Evolutionary conservation across 345 rosid genomes (phyloP).

Genomic region (Linum trigynum): DNA sequence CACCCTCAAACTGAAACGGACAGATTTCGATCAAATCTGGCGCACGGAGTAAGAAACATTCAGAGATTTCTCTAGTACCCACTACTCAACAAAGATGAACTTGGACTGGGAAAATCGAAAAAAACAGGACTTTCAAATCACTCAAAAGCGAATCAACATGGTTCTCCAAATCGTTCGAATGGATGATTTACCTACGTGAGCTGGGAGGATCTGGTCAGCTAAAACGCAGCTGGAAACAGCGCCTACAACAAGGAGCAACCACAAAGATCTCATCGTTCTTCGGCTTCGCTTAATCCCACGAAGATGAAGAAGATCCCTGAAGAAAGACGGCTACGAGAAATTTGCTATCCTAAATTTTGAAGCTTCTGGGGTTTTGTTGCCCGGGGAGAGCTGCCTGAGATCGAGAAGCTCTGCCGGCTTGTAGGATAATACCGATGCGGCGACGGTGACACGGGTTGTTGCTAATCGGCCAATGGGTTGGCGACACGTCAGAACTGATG

Average conservation of each 20-base stretch:
- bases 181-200: slow-evolving; percentile 45
- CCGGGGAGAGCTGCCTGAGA: neutral
- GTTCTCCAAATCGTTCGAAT: neutral
- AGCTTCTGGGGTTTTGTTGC: slow-evolving; percentile 3
- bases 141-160: neutral
- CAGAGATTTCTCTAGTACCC: no score
- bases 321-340: neutral
- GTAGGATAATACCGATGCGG: neutral
- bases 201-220: slow-evolving; percentile 57
- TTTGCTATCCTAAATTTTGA: neutral
- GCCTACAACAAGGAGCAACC: slow-evolving; percentile 15
- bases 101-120: neutral
- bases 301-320: neutral
- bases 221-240: slow-evolving; percentile 24
- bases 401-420: neutral
- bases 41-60: no score
- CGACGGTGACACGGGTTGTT: neutral
- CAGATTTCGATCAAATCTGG: no score
- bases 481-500: slow-evolving; percentile 15
- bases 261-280: slow-evolving; percentile 17
- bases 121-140: neutral
- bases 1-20: no score
- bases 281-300: neutral
- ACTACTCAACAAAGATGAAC: no score
- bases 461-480: slow-evolving; percentile 6